Evolutionary conservation across 2,329 filamentous ascomycete species (phyloP), one percentile per base, ranked within the genome.

Genomic region (Coniochaeta sp.): DNA sequence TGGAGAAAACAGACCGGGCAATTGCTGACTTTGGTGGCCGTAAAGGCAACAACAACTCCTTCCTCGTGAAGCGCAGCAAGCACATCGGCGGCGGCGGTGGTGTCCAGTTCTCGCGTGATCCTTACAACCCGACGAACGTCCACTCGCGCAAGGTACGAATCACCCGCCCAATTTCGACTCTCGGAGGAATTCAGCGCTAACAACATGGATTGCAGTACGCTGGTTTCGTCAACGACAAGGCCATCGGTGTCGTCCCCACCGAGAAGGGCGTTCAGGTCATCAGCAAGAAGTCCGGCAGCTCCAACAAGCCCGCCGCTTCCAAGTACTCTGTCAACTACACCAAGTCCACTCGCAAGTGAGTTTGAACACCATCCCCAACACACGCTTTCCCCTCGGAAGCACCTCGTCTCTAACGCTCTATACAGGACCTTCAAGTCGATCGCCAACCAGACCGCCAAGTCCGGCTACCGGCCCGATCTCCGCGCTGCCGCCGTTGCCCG

Each of bases 221-320:
- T 72, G 95, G 95, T 73, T 96, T 92, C 79, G 87, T 91, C 79
- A 96, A 96, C 83, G 85, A 88, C 77, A 95, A 96, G 90, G 93
- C 95, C 70, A 81, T 98, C 73, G 91, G 93, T 74, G 80, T 99
- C 73, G 79, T 86, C 72, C 74, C 87, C 71, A 83, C 78, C 69
- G 86, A 91, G 77, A 89, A 93, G 79, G 91, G 88, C 72, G 82
- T 98, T 70, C 81, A 84, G 73, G 79, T 97, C 73, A 82, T 87
- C 78, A 89, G 86, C 84, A 98, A 98, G 90, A 95, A 92, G 82
- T 73, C 82, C 74, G 81, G 82, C 70, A 83, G 84, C 73, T 73
- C 77, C 72, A 85, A 90, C 83, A 85, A 90, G 81, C 93, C 95
- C 74, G 86, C 85, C 66, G 78, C 85, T 74, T 78, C 80, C 73